Base-by-base conservation (phyloP, 2,329 filamentous ascomycete species). In the Ceratocystis cacaofunesta region DNA sequence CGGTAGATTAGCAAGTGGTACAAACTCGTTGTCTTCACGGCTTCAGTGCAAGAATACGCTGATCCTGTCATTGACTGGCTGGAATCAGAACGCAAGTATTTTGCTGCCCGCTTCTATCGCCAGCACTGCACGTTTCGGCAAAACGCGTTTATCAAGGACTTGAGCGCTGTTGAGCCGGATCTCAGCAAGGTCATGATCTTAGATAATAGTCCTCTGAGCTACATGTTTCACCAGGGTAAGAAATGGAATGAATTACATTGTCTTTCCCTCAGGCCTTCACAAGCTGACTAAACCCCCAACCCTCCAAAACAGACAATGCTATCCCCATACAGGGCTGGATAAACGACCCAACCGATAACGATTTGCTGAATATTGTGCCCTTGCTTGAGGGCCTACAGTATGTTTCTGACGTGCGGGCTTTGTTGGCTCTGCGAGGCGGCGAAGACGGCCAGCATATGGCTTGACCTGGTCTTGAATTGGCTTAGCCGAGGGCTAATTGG, bases 261-360 rank as follows among this genome's bases (percentile, higher is more conserved):
- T 43, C 2, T 62, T 46, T 50, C 50, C 58, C 57, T 30, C 64
- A 32, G 25, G 19, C 64, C n/a, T 41, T 15, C 1, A 41, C 19
- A 5, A 7, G n/a, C 22, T 50, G 17, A 50, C 48, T 50, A 50
- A 50, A 3, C 36, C 46, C 22, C n/a, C 17, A 55, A 17, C 50
- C 12, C 19, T 63, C 43, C 17, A 8, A 8, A 66, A 5, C 72
- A 99, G 94, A 99, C 75, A 99, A 99, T 77, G 94, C 94, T 62
- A 96, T 99, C 72, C 94, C 94, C 2, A 97, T 99, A 73, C 92
- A 97, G 78, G 94, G 94, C 72, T 99, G 94, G 94, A 97, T 99
- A 77, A 96, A 87, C 75, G 94, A 99, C 77, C 94, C 94, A 25
- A 97, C 94, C 30, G 94, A 99, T 76, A 94, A 92, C 74, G 92